A percentile compares a stretch with the other conserved stretches of the same genome.
phyloP scores from a whole-genome alignment of 2,329 filamentous ascomycete genomes.

The Exophiala spinifera region DNA sequence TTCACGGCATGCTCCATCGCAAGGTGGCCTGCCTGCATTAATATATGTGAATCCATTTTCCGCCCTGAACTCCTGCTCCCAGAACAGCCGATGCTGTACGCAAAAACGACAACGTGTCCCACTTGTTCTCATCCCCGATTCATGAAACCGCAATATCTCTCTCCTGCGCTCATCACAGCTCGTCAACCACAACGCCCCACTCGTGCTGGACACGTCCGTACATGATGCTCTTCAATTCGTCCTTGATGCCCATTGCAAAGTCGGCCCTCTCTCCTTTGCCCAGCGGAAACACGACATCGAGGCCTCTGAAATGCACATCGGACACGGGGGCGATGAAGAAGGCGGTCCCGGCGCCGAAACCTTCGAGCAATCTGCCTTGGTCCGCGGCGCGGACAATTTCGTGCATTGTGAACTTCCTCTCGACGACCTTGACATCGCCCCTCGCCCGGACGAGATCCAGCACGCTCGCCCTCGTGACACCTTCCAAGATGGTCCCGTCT shows the following conservation, averaged over 20 bases:
- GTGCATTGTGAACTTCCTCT: constrained; percentile 76
- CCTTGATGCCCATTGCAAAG: constrained; percentile 57
- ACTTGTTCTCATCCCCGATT: no score
- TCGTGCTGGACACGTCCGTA: constrained; percentile 66
- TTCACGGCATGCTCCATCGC: no score
- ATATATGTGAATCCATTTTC: no score
- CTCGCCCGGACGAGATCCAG: constrained; percentile 62
- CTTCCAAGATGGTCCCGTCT: constrained; percentile 80
- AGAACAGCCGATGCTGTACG: no score
- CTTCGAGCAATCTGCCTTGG: constrained; percentile 76
- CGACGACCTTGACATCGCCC: constrained; percentile 77
- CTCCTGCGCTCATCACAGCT: constrained; percentile 41
- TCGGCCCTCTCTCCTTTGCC: constrained; percentile 51
- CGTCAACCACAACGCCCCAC: constrained; percentile 67
- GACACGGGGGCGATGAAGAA: constrained; percentile 25
- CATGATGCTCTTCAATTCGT: constrained; percentile 69
- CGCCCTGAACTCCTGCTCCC: no score
- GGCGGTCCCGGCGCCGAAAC: constrained; percentile 84
- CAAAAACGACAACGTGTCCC: no score
- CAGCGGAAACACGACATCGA: constrained; percentile 50
- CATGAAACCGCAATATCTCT: neutral
- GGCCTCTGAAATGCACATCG: constrained; percentile 26
- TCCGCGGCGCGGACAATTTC: constrained; percentile 69
- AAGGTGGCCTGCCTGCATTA: no score
- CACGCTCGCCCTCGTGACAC: constrained; percentile 79